Evolutionary conservation across 148 eudicot species (phyloP).

Genomic region (Spergularia marina): DNA sequence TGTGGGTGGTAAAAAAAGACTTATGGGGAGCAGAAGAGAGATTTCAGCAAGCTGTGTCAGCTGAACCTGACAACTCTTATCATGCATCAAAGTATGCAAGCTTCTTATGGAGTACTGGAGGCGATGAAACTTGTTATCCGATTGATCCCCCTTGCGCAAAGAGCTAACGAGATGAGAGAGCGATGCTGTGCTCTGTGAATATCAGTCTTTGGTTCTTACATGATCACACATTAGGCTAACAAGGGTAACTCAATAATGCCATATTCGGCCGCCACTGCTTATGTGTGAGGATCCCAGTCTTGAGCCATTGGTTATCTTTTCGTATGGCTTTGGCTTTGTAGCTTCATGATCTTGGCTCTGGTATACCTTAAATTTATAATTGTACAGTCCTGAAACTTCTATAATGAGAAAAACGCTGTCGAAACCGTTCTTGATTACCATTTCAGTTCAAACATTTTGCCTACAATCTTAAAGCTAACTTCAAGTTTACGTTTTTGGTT

Average conservation of each 20-base stretch:
- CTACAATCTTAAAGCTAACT: background rate
- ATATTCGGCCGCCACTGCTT: constrained; percentile 7
- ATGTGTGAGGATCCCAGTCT: constrained; percentile 17
- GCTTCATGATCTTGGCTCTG: constrained; percentile 21
- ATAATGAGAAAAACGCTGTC: constrained; percentile 19
- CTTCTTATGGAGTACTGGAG: constrained; percentile 86
- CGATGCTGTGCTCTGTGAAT: constrained; percentile 27
- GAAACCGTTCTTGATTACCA: background rate
- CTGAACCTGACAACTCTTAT: constrained; percentile 56
- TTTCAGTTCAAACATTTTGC: background rate
- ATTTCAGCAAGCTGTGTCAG: constrained; percentile 53
- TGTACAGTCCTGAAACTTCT: constrained; percentile 28
- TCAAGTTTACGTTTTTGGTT: background rate
- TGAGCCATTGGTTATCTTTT: constrained; percentile 23
- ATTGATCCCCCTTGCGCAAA: constrained; percentile 30
- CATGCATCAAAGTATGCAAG: constrained; percentile 68
- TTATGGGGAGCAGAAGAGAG: constrained; percentile 70
- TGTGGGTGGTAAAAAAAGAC: constrained; percentile 63
- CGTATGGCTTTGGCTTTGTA: constrained; percentile 22
- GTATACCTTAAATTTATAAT: constrained; percentile 26
- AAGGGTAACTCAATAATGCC: constrained; percentile 26
- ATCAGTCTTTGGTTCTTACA: constrained; percentile 16
- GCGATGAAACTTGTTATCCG: constrained; percentile 74
- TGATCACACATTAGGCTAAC: constrained; percentile 22
- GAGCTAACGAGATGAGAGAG: constrained; percentile 14